Conservation (phyloP, 1,139 yeast genomes). For the Diutina siamensis region DNA sequence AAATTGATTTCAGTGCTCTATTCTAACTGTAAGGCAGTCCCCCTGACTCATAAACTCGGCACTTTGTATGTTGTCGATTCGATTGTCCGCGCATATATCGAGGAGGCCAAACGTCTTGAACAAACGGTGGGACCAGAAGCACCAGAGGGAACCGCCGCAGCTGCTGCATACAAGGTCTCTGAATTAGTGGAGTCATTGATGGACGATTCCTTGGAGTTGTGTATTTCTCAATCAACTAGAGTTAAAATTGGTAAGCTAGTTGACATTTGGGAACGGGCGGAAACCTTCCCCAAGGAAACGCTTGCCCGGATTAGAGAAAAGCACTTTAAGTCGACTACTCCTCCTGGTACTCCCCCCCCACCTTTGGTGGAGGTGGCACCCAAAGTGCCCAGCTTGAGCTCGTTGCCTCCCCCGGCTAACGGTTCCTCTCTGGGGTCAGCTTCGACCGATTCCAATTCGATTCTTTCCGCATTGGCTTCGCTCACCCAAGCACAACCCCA, state of each 20-base stretch:
- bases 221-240: constrained; percentile 39
- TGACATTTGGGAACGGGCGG: constrained; percentile 87
- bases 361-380: constrained; percentile 7
- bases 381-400: constrained; percentile 8
- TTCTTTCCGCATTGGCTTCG: constrained; percentile 55
- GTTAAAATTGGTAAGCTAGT: constrained; percentile 74
- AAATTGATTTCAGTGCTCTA: constrained; percentile 47
- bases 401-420: constrained; percentile 11
- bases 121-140: constrained; percentile 37
- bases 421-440: constrained; percentile 14
- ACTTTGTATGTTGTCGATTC: constrained; percentile 87
- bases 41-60: constrained; percentile 79
- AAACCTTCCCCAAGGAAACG: constrained; percentile 53
- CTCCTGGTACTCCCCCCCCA: constrained; percentile 45
- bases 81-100: constrained; percentile 75
- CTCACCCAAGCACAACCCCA: constrained; percentile 25
- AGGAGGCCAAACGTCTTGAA: constrained; percentile 50
- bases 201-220: constrained; percentile 46
- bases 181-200: constrained; percentile 46
- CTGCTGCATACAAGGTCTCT: constrained; percentile 55
- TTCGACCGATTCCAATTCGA: constrained; percentile 39
- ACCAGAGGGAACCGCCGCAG: constrained; percentile 63
- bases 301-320: constrained; percentile 47
- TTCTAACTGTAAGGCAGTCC: constrained; percentile 63
- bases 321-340: constrained; percentile 45